Conservation (phyloP, 306 rosid genomes). For the Oemleria cerasiformis region DNA sequence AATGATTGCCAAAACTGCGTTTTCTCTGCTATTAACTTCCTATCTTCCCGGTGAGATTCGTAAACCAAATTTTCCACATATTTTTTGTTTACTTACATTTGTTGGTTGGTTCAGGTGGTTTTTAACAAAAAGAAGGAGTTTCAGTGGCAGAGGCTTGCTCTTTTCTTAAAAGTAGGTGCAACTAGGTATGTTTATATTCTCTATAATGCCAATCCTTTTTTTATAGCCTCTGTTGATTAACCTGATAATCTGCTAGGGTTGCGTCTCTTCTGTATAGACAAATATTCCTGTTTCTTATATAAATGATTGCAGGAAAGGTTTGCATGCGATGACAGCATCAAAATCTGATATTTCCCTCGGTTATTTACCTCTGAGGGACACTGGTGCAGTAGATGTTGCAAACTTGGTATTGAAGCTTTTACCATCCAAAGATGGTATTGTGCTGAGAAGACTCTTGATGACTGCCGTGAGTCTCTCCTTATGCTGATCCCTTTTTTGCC, state of each 20-base stretch:
- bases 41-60: background rate
- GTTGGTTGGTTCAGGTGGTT: conserved; percentile 55
- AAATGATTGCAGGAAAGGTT: conserved; percentile 64
- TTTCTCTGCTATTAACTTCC: conserved; percentile 7
- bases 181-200: conserved; percentile 51
- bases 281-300: conserved; percentile 17
- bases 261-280: background rate
- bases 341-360: conserved; percentile 40
- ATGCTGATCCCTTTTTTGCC: background rate
- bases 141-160: conserved; percentile 80
- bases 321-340: conserved; percentile 43
- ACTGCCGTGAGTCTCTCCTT: conserved; percentile 73
- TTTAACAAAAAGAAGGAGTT: conserved; percentile 80
- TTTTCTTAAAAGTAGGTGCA: conserved; percentile 79
- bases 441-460: conserved; percentile 91
- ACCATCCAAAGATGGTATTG: conserved; percentile 78
- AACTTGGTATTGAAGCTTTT: conserved; percentile 68
- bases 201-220: background rate
- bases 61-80: background rate
- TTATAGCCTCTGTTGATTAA: background rate
- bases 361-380: conserved; percentile 31
- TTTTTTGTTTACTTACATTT: background rate
- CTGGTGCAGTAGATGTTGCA: conserved; percentile 51
- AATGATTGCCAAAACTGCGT: background rate
- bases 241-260: background rate